These are phyloP conservation scores for Leptodontidium sp. DNA, from an alignment of 2,329 filamentous ascomycete genomes.

Conservation along the genomic window DNA sequence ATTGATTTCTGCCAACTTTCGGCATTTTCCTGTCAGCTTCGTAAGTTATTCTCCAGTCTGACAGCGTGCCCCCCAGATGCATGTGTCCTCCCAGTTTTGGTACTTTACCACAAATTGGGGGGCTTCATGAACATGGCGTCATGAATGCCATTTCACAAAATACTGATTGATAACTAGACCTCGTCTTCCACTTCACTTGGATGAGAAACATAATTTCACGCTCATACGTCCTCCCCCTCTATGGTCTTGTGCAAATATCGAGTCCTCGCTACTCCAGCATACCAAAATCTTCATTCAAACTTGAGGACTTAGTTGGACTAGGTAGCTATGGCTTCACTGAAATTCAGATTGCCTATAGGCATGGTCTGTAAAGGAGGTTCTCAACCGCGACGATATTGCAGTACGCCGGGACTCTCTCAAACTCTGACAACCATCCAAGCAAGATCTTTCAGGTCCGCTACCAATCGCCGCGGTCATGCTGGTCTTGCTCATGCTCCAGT, in stretches of 20 bases:
- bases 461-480: constrained; percentile 18
- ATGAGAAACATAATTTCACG: background rate
- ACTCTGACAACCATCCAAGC: background rate
- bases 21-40: background rate
- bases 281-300: background rate
- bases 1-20: background rate
- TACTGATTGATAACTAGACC: background rate
- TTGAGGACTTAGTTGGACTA: no score
- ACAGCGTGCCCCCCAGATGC: background rate
- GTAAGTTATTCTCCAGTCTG: constrained; percentile 12
- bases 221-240: background rate
- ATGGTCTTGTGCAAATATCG: background rate
- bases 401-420: no score
- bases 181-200: background rate
- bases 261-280: background rate
- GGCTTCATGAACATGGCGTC: background rate
- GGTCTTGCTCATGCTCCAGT: constrained; percentile 25
- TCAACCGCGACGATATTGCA: background rate
- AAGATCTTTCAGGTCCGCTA: constrained; percentile 16
- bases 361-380: background rate
- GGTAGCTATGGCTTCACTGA: background rate
- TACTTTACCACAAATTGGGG: background rate
- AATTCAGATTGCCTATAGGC: background rate
- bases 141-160: no score
- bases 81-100: background rate